Base-by-base conservation (phyloP, 306 rosid species). In the Potentilla sterilis region DNA sequence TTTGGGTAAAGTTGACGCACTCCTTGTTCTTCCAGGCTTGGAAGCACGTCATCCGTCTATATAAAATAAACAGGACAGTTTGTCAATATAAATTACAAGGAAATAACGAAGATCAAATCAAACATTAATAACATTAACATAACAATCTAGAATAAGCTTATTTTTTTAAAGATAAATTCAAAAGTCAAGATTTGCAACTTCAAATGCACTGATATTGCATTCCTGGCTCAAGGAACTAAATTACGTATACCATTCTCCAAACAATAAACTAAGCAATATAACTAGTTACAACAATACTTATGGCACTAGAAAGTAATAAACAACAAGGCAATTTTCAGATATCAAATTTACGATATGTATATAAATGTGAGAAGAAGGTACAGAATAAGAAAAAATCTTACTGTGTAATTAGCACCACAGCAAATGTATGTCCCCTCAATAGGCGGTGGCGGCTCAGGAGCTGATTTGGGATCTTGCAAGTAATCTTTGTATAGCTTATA, bases 1-100 rank as follows among this genome's bases (percentile, higher is more conserved):
- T 84, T 88, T 12, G 97, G 85, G 79, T 91, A 94, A 47, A 91
- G 90, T 77, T 88, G 97, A 51, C 96, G 94, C 81, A 94, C 97
- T 61, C 98, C 98, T 52, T 90, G 97, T 75, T 91, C 96, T 84
- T 94, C 97, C 90, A 94, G 74, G 84, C 86, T 86, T 11, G 98
- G 97, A 65, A 94, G 83, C 67, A 82, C 75, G n/a, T 94, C 90
- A 81, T 88, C 91, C 4, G 93, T 94, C 97, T 94, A 66, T 5
- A 72, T 28, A 66, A 73, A 81, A 61, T 3, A 75, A 19, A 46
- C 40, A 42, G 14, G 41, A 2, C 63, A 69, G 16, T 22, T 44
- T 35, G 19, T 38, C 19, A 77, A 0, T 6, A 43, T 44, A 14
- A 18, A 41, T n/a, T 35, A 51, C n/a, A 49, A 52, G 35, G 28